Conservation (phyloP, 176 grass and related monocot species). For the bread wheat (Triticum aestivum) region DNA sequence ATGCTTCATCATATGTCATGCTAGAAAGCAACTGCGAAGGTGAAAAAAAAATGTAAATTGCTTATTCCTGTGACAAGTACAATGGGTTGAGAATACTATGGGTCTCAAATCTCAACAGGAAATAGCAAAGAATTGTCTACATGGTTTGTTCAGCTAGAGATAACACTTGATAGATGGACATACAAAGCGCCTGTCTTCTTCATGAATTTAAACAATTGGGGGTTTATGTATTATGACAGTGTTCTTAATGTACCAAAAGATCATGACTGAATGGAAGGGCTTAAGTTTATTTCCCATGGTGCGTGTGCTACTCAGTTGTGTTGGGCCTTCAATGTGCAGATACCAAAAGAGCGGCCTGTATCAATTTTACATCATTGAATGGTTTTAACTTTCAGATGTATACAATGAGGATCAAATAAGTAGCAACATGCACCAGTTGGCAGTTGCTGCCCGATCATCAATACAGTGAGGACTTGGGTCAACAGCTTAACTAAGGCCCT, state of each 20-base stretch:
- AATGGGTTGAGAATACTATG: neutral
- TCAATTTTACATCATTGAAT: neutral
- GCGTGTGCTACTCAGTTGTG: neutral
- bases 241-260: neutral
- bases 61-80: neutral
- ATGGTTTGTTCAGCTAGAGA: neutral
- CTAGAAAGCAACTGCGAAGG: neutral
- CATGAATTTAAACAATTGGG: neutral
- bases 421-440: neutral
- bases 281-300: neutral
- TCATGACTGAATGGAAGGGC: neutral
- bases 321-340: neutral
- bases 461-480: neutral
- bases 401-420: neutral
- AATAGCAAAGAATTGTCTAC: constrained; percentile 1
- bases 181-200: neutral
- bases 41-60: neutral
- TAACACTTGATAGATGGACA: neutral
- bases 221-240: neutral
- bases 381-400: neutral
- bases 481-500: neutral
- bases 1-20: neutral
- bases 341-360: neutral
- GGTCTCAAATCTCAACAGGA: neutral
- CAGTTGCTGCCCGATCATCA: neutral